A percentile compares a stretch with the other conserved stretches of the same genome.
phyloP scores from a whole-genome alignment of 2,329 filamentous ascomycete genomes.

The Akanthomyces muscarius region DNA sequence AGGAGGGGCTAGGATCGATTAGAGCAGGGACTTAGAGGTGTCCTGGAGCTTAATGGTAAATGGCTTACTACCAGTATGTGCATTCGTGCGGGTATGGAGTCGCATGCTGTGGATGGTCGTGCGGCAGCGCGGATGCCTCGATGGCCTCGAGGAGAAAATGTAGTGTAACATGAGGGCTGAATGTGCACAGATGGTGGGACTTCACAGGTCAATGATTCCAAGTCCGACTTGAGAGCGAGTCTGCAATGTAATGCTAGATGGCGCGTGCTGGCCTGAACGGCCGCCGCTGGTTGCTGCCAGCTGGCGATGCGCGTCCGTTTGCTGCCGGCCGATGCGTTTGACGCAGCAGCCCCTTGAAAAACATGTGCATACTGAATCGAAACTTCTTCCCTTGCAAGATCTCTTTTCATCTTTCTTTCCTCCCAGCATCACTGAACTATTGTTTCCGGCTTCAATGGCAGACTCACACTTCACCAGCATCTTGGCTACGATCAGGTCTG shows the following conservation, averaged over 20 bases:
- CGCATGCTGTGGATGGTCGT: neutral
- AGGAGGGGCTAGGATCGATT: constrained; percentile 10
- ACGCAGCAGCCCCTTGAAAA: too few species aligned
- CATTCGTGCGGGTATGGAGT: neutral
- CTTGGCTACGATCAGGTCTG: too few species aligned
- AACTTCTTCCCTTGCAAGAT: too few species aligned
- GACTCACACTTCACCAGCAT: too few species aligned
- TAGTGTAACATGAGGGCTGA: neutral
- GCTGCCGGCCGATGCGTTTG: neutral
- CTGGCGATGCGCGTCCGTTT: neutral
- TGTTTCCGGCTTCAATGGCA: too few species aligned
- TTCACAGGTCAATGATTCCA: too few species aligned
- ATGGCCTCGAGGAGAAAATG: neutral
- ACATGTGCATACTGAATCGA: too few species aligned
- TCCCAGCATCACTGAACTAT: too few species aligned
- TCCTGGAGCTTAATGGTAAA: constrained; percentile 3
- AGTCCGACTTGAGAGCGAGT: neutral
- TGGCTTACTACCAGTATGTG: neutral
- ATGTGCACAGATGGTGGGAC: neutral
- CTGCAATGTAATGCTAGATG: neutral
- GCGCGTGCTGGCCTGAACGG: too few species aligned
- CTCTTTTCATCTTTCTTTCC: too few species aligned
- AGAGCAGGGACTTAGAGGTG: neutral
- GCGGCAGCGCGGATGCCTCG: neutral
- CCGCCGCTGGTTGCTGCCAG: neutral